A percentile compares a stretch with the other conserved stretches of the same genome.
phyloP scores from a whole-genome alignment of 169 alveolate genomes.

The Cryptosporidium ryanae region DNA sequence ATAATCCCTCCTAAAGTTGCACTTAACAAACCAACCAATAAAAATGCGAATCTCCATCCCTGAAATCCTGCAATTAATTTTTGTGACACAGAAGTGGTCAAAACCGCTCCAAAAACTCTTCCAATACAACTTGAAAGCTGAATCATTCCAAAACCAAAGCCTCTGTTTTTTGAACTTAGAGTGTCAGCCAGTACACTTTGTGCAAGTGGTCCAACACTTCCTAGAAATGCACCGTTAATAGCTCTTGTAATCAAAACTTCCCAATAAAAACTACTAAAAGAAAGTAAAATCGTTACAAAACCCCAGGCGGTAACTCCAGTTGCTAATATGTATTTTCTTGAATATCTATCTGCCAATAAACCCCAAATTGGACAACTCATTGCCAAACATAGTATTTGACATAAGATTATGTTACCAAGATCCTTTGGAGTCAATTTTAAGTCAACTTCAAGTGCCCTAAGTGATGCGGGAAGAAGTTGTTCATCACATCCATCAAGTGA shows the following conservation, averaged over 20 bases:
- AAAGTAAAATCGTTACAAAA: constrained; percentile 83
- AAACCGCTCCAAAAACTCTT: constrained; percentile 86
- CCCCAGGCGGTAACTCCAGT: constrained; percentile 90
- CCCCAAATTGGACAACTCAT: constrained; percentile 91
- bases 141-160: constrained; percentile 86
- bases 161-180: constrained; percentile 79
- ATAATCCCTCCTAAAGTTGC: constrained; percentile 80
- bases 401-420: constrained; percentile 85
- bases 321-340: constrained; percentile 86
- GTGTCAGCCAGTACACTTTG: constrained; percentile 88
- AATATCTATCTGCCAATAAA: constrained; percentile 85
- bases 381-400: constrained; percentile 86
- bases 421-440: constrained; percentile 85
- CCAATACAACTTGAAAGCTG: constrained; percentile 87
- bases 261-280: constrained; percentile 82
- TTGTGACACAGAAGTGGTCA: constrained; percentile 85
- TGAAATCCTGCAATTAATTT: constrained; percentile 80
- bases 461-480: constrained; percentile 89
- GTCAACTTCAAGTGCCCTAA: constrained; percentile 90
- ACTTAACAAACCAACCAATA: constrained; percentile 83
- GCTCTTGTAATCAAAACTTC: constrained; percentile 84
- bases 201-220: constrained; percentile 87
- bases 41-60: constrained; percentile 87
- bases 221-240: constrained; percentile 85
- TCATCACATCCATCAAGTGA: constrained; percentile 91